These are phyloP conservation scores for Trichoderma sp. DNA, from an alignment of 2,329 filamentous ascomycete genomes.

Conservation along the genomic window DNA sequence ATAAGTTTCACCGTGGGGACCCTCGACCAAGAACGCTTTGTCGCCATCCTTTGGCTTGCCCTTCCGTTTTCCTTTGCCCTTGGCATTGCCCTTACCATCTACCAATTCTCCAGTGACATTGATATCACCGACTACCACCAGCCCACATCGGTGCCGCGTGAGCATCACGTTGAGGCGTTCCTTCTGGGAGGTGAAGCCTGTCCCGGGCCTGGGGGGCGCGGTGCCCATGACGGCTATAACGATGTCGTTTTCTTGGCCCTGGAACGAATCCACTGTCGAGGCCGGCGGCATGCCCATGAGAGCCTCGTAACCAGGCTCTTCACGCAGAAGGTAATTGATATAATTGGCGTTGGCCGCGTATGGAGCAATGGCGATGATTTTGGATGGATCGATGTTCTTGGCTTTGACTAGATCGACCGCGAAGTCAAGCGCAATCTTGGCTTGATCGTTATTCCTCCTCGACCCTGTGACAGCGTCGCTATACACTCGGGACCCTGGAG, in stretches of 20 bases:
- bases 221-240: slow-evolving; percentile 25
- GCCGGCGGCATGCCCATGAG: slow-evolving; percentile 19
- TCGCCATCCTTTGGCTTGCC: background rate
- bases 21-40: background rate
- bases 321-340: background rate
- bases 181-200: background rate
- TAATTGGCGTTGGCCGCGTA: slow-evolving; percentile 23
- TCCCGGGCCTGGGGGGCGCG: background rate
- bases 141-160: slow-evolving; percentile 20
- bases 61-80: background rate
- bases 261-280: slow-evolving; percentile 24
- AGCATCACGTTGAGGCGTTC: slow-evolving; percentile 23
- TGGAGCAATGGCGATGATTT: slow-evolving; percentile 21
- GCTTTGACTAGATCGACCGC: slow-evolving; percentile 19
- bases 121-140: slow-evolving; percentile 25
- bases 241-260: slow-evolving; percentile 27
- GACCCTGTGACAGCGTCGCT: background rate
- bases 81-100: background rate
- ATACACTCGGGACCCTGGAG: background rate
- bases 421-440: slow-evolving; percentile 23
- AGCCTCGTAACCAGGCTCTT: slow-evolving; percentile 13
- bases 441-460: slow-evolving; percentile 20
- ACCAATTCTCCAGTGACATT: background rate
- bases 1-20: background rate
- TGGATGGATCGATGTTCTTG: slow-evolving; percentile 1